Evolutionary conservation across 331 rosid species (phyloP).

Genomic region (Phaseolus coccineus): DNA sequence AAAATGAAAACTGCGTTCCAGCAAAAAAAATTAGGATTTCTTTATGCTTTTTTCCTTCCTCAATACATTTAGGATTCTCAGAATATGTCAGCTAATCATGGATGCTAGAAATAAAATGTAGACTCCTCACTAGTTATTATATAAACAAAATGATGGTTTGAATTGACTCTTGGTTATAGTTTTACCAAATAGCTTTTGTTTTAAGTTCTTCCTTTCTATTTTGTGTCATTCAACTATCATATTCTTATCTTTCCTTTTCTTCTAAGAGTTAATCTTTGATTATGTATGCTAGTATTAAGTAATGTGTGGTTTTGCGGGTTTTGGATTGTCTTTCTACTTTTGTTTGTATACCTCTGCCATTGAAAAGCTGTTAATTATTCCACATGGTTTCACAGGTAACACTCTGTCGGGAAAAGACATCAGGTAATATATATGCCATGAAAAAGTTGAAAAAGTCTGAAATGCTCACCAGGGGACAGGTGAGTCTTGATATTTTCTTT

Average conservation of each 20-base stretch:
- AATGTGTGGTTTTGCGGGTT: not conserved
- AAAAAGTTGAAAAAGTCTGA: constrained; percentile 95
- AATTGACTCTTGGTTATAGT: constrained; percentile 7
- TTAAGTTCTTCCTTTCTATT: not conserved
- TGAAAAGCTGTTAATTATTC: constrained; percentile 33
- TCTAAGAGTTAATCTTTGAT: not conserved
- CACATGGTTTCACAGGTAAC: constrained; percentile 68
- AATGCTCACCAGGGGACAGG: constrained; percentile 99
- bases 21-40: not conserved
- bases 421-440: constrained; percentile 94
- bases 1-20: not conserved
- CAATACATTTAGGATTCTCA: not conserved
- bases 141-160: not conserved
- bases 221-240: not conserved
- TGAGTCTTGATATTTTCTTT: constrained; percentile 43
- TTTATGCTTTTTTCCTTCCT: not conserved
- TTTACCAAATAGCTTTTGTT: not conserved
- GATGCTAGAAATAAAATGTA: not conserved
- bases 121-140: not conserved
- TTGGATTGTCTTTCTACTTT: constrained; percentile 25
- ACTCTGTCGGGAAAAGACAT: constrained; percentile 82
- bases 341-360: not conserved
- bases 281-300: constrained; percentile 19
- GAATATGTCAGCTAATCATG: constrained; percentile 5
- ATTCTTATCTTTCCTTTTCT: constrained; percentile 30